Conservation (phyloP, 169 alveolate species). For the Plasmodium berghei region DNA sequence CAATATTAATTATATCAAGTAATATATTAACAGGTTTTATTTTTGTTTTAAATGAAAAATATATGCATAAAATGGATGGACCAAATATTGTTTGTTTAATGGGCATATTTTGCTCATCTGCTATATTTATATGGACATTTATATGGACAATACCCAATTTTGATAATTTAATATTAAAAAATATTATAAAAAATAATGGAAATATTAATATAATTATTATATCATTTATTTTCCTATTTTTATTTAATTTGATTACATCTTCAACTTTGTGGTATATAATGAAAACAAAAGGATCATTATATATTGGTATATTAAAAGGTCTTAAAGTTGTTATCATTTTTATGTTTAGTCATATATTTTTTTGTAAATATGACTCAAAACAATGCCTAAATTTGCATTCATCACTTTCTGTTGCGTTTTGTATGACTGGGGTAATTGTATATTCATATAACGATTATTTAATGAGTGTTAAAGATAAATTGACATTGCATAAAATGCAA, state of each 20-base stretch:
- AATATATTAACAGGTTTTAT: slow-evolving; percentile 79
- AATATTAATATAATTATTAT: slow-evolving; percentile 46
- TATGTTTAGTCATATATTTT: slow-evolving; percentile 77
- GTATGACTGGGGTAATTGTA: slow-evolving; percentile 54
- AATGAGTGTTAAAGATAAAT: slow-evolving; percentile 3
- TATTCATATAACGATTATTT: slow-evolving; percentile 54
- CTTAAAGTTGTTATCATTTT: slow-evolving; percentile 79
- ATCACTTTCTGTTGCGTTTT: slow-evolving; percentile 73
- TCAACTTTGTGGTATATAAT: slow-evolving; percentile 81
- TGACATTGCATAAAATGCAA: no score
- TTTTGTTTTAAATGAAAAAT: slow-evolving; percentile 81
- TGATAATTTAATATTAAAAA: slow-evolving; percentile 71
- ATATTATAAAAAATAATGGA: slow-evolving; percentile 75
- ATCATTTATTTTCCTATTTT: slow-evolving; percentile 73
- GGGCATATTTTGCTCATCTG: slow-evolving; percentile 77
- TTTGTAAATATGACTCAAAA: slow-evolving; percentile 81
- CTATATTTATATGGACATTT: slow-evolving; percentile 77
- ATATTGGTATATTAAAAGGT: slow-evolving; percentile 81
- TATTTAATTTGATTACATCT: slow-evolving; percentile 77
- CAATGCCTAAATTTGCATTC: slow-evolving; percentile 80
- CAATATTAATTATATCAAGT: slow-evolving; percentile 69
- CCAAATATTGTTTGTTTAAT: slow-evolving; percentile 83
- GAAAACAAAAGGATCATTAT: slow-evolving; percentile 78
- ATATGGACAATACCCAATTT: slow-evolving; percentile 81
- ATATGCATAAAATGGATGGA: slow-evolving; percentile 80